phyloP scores from a whole-genome alignment of 2,329 filamentous ascomycete genomes.

The Teratosphaeria pseudoeucalypti region DNA sequence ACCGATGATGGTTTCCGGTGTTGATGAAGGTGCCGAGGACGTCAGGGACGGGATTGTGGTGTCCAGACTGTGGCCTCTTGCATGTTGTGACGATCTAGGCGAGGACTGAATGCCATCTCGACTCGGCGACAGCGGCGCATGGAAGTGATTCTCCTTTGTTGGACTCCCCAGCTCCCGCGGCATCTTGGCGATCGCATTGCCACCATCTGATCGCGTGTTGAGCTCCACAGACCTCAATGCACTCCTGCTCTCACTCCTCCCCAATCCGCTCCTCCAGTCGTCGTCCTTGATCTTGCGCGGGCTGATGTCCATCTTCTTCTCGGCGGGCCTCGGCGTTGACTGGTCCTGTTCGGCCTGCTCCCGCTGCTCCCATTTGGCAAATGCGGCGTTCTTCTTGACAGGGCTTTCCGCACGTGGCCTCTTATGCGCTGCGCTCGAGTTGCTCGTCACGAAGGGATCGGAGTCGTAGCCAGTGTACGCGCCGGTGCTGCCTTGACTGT shows the following conservation, averaged over 20 bases:
- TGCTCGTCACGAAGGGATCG: constrained; percentile 22
- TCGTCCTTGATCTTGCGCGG: constrained; percentile 24
- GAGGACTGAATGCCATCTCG: constrained; percentile 8
- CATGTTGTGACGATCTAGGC: constrained; percentile 13
- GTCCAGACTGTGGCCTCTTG: constrained; percentile 16
- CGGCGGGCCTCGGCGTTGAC: constrained; percentile 9
- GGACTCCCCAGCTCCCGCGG: constrained; percentile 7
- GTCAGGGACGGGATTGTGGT: constrained; percentile 4
- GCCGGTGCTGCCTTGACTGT: constrained; percentile 11
- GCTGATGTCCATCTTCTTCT: constrained; percentile 21
- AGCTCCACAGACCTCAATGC: constrained; percentile 20
- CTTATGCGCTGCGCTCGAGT: constrained; percentile 13
- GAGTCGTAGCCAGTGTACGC: constrained; percentile 16
- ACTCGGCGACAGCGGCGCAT: background rate
- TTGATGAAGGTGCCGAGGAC: background rate
- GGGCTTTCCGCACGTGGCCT: constrained; percentile 26
- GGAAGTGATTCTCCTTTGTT: constrained; percentile 18
- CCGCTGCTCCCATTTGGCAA: constrained; percentile 20
- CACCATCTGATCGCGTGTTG: constrained; percentile 17
- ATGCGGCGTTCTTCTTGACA: constrained; percentile 25
- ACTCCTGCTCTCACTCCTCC: constrained; percentile 19
- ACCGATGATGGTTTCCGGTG: background rate
- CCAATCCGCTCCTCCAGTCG: constrained; percentile 21
- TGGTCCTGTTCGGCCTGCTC: constrained; percentile 15
- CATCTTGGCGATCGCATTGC: background rate